phyloP scores from a whole-genome alignment of 352 stramenopile genomes.

The Phytophthora sp. region DNA sequence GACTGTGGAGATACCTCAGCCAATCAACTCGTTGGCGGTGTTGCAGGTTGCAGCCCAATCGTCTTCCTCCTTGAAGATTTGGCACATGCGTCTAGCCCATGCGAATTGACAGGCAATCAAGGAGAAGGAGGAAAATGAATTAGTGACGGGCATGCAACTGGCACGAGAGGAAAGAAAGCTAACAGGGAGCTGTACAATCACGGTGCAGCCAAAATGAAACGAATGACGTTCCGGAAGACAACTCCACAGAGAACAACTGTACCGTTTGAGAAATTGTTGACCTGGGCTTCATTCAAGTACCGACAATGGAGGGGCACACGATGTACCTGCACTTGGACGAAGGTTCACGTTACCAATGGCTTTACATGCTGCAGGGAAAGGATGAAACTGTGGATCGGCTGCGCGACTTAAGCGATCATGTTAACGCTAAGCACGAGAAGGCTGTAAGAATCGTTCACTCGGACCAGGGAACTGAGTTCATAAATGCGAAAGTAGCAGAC shows the following conservation, averaged over 20 bases:
- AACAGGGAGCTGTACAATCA: neutral
- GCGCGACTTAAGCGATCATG: neutral
- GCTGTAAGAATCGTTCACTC: constrained; percentile 5
- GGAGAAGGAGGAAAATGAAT: constrained; percentile 1
- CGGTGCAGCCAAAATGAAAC: constrained; percentile 23
- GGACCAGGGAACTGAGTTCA: constrained; percentile 11
- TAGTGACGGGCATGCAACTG: neutral
- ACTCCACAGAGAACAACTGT: neutral
- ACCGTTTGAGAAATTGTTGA: constrained; percentile 7
- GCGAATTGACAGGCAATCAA: constrained; percentile 14
- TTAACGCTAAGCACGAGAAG: constrained; percentile 8
- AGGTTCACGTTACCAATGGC: constrained; percentile 16
- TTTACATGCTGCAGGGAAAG: constrained; percentile 7
- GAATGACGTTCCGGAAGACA: constrained; percentile 15
- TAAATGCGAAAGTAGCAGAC: neutral
- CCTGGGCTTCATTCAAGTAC: constrained; percentile 4
- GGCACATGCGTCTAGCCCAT: constrained; percentile 10
- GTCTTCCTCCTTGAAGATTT: neutral
- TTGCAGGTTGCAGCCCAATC: neutral
- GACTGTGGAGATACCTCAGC: neutral
- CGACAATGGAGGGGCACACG: neutral
- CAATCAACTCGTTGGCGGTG: neutral
- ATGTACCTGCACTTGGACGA: constrained; percentile 24
- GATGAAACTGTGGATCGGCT: constrained; percentile 12
- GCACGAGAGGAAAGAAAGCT: neutral